Base-by-base conservation (phyloP, 106 monocot genomes). In the Narthecium ossifragum region DNA sequence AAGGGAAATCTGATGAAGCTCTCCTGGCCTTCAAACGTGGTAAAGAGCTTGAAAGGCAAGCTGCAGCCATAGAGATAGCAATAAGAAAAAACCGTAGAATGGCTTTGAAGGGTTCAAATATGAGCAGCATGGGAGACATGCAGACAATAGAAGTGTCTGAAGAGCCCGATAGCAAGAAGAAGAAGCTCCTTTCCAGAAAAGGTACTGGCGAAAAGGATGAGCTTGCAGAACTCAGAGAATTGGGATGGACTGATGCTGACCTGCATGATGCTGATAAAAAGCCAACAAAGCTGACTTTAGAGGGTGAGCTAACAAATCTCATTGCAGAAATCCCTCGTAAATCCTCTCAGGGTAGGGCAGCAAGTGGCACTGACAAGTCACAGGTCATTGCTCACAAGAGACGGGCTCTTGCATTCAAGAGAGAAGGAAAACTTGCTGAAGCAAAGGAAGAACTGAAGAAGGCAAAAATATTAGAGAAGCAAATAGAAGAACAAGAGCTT, bases 401-500 rank as follows among this genome's bases (percentile, higher is more conserved):
- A 64, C 80, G 73, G 51, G 98, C 98, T 56, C 81, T 98, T 28
- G 31, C 66, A 25, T 57, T 91, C 14, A 98, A 98, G 53, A 71
- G 86, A 64, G 87, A 98, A 70, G 98, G 98, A 28, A 91, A 84
- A 56, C 81, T 98, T 61, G 68, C 73, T 63, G 98, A 98, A 74
- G 98, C 98, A 33, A 98, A 98, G 69, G 91, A 98, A 61, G 98
- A 98, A 69, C 65, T 98, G n/a, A 98, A 91, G 72, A 81, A 70
- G 55, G 98, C 98, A 23, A 98, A 98, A 72, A 60, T 88, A 51
- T 65, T 98, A 31, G 98, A 98, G 46, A 98, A 76, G 46, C 73
- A 98, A 60, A 41, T 98, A 37, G 91, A 98, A 59, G 98, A 98
- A 50, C 80, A 84, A 29, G 91, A 80, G 40, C 66, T 98, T 70